Percentiles rank a stretch among this genome's conserved stretches.
Conservation (phyloP, 2,329 filamentous ascomycete species). For the Cryphonectria japonica region DNA sequence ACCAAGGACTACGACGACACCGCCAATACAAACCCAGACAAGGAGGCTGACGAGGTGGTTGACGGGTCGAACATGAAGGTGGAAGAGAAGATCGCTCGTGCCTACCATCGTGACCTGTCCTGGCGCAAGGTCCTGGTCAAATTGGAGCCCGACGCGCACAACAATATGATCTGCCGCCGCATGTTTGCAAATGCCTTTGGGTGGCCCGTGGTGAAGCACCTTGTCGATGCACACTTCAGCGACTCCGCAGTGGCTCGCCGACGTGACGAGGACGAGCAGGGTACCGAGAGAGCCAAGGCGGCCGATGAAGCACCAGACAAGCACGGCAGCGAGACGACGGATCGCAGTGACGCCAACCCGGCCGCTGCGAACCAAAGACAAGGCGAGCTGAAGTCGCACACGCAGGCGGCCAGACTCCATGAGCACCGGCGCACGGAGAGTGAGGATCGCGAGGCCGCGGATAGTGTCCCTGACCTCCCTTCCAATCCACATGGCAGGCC, state of each 20-base stretch:
- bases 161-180: constrained; percentile 94
- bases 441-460: constrained; percentile 46
- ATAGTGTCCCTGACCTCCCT: constrained; percentile 52
- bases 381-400: constrained; percentile 1
- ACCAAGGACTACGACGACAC: constrained; percentile 58
- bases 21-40: constrained; percentile 50
- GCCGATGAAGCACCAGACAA: constrained; percentile 58
- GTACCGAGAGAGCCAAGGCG: constrained; percentile 70
- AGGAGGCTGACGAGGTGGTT: constrained; percentile 50
- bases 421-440: constrained; percentile 34
- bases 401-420: constrained; percentile 7
- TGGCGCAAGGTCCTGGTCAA: constrained; percentile 98
- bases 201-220: constrained; percentile 94
- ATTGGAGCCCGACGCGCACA: constrained; percentile 95
- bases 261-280: constrained; percentile 68
- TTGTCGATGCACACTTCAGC: constrained; percentile 93
- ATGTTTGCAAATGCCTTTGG: constrained; percentile 98
- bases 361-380: not conserved
- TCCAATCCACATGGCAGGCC: constrained; percentile 19
- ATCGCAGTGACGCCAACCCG: constrained; percentile 29
- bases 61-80: constrained; percentile 79
- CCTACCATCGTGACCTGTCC: constrained; percentile 87
- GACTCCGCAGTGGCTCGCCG: constrained; percentile 69
- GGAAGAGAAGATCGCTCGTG: constrained; percentile 96
- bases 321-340: constrained; percentile 68